Base-by-base conservation (phyloP, 2,329 filamentous ascomycete species). In the Exophiala aquamarina region DNA sequence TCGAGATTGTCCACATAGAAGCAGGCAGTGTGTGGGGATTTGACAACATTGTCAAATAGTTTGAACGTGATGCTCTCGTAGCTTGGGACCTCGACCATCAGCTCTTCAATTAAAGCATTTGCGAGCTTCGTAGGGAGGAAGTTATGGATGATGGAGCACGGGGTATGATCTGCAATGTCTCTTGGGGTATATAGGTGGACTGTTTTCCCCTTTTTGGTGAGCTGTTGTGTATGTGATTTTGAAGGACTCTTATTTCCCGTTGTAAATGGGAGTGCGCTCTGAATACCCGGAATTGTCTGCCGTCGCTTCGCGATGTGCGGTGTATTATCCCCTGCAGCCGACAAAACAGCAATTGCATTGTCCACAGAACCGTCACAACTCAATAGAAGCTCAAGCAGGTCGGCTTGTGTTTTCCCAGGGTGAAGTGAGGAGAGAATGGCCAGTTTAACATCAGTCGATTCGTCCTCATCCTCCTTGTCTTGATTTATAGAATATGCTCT, bases 361-460 rank as follows among this genome's bases (percentile, higher is more conserved):
- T 83, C 70, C 1, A 96, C 85, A 1, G 82, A 88, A 0, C 93
- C 93, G 20, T 92, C 80, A 50, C 87, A 83, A 0, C 82, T 83
- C 1, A 95, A 72, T 0, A 97, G 74, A 4, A 89, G 72, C 55
- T 97, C 92, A 0, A 98, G 76, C 1, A 96, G 73, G 0, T 76
- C 73, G 28, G 84, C 80, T 37, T 87, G 82, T 6, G 82, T 75
- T 3, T 83, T 56, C 1, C 73, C 63, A 0, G 87, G 82, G 56
- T 90, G 78, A 0, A 96, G 70, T 1, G 93, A 97, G 2, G 85
- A 79, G 3, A 98, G 72, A 1, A 95, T 73, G 1, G 90, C 90
- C 11, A 98, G 71, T 62, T 96, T 97, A 59, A 94, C 75, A 54
- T 97, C 93, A 0, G 93, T 98, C 1, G 87, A 84, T 37, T 95